These are phyloP conservation scores for Globisporangium orthogonon DNA, from an alignment of 352 stramenopile genomes.

Conservation along the genomic window DNA sequence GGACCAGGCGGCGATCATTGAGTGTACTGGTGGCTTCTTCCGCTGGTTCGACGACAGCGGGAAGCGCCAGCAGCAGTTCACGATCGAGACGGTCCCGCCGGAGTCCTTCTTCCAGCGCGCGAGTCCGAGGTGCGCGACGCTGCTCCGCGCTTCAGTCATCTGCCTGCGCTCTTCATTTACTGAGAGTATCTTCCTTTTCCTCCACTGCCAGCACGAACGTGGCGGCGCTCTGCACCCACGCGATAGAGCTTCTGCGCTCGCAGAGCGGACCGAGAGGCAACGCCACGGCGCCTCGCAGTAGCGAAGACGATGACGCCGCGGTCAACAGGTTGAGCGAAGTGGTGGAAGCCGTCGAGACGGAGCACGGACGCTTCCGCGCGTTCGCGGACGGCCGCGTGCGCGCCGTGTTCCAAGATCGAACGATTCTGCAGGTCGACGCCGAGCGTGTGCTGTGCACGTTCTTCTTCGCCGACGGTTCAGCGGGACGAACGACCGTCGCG, in stretches of 20 bases:
- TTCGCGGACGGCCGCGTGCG: slow-evolving; percentile 59
- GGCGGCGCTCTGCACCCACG: slow-evolving; percentile 8
- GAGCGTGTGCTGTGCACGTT: slow-evolving; percentile 34
- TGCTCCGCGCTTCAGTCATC: too few species aligned
- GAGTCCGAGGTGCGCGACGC: slow-evolving; percentile 1
- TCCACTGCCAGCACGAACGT: slow-evolving; percentile 1
- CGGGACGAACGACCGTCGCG: slow-evolving; percentile 24
- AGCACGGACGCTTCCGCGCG: slow-evolving; percentile 53
- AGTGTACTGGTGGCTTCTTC: slow-evolving; percentile 41
- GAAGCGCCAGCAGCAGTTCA: slow-evolving; percentile 42
- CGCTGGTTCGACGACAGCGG: slow-evolving; percentile 30
- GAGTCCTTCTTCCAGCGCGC: not conserved
- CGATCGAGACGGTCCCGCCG: slow-evolving; percentile 49
- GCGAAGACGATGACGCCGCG: not conserved
- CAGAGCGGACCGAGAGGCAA: too few species aligned
- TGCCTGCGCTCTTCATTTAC: not conserved
- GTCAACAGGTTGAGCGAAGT: slow-evolving; percentile 4
- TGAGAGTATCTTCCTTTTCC: not conserved
- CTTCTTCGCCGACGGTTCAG: slow-evolving; percentile 41
- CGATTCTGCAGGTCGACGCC: slow-evolving; percentile 54
- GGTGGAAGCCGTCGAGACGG: slow-evolving; percentile 35
- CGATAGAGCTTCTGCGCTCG: slow-evolving; percentile 5
- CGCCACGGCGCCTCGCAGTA: not conserved
- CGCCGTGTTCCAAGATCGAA: slow-evolving; percentile 61
- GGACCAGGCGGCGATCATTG: slow-evolving; percentile 6